Evolutionary conservation across 1,284 basidiomycete genomes (phyloP), one percentile per base, ranked within the genome.

Genomic region (Tylopilus microsporus): DNA sequence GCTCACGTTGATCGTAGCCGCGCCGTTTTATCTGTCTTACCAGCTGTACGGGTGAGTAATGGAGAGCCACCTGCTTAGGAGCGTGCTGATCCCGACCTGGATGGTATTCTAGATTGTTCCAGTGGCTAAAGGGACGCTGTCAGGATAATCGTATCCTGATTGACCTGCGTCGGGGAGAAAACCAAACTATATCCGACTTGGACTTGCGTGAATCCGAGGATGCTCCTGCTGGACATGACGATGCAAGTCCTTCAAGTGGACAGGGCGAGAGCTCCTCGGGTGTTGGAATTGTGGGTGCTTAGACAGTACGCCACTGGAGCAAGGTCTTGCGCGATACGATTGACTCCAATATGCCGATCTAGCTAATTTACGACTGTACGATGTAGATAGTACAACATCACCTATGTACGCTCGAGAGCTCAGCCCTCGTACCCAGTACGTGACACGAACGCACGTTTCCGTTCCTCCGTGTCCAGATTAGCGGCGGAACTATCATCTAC

Each of bases 401-500:
- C 36, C 12, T 37, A 37, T 32, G 36, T 37, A 37, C 36, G 36
- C 13, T 37, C 36, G 36, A 25, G 25, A 25, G 25, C 25, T 25
- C 25, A 25, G 25, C 25, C 25, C 25, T 32, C 7, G 10, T 15
- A 37, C 36, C 36, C 36, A 10, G 13, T 37, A 12, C 36, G 25
- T 25, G 25, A 25, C 25, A 37, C 36, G 12, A 37, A 10, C 11
- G 36, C 36, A 13, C 36, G 9, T 37, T 37, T 13, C 36, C 36
- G 4, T 37, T 25, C 61, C 32, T 32, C 32, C 32, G 32, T 7
- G 32, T 86, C 74, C 67, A 94, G 73, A 13, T 87, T 87, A 0
- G 92, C 90, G 78, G 87, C 90, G 78, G 87, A 93, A 30, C 91
- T 77, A 13, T 84, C 84, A 67, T 97, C 94, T 7, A 94, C 79